Evolutionary conservation across 495 filamentous ascomycete genomes (phyloP).

Genomic region (Apodospora peruviana): DNA sequence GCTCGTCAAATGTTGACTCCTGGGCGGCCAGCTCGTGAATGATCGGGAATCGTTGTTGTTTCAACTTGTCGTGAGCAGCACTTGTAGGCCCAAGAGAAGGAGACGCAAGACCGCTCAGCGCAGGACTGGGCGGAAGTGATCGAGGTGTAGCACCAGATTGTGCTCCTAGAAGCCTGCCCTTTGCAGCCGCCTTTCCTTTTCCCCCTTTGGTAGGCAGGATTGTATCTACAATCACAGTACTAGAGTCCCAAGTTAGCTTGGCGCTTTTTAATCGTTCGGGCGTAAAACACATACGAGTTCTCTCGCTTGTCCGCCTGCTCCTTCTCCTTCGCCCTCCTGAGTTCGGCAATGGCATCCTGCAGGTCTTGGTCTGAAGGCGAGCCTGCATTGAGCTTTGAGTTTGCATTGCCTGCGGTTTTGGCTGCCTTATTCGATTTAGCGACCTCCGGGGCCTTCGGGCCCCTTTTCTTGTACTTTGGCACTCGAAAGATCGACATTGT

Average conservation of each 20-base stretch:
- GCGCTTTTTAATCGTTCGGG: slow-evolving; percentile 19
- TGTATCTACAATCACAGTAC: slow-evolving; percentile 27
- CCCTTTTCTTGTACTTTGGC: slow-evolving; percentile 38
- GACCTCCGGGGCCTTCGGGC: slow-evolving; percentile 8
- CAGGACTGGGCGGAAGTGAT: slow-evolving; percentile 61
- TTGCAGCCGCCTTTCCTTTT: slow-evolving; percentile 20
- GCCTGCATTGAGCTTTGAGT: slow-evolving; percentile 3
- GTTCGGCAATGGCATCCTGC: slow-evolving; percentile 30
- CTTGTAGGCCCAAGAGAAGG: slow-evolving; percentile 49
- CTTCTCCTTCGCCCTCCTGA: slow-evolving; percentile 33
- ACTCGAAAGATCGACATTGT: slow-evolving; percentile 38
- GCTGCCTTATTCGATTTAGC: slow-evolving; percentile 3
- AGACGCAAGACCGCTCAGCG: slow-evolving; percentile 45
- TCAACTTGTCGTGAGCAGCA: slow-evolving; percentile 44
- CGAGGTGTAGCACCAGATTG: slow-evolving; percentile 39
- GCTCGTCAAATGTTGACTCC: slow-evolving; percentile 51
- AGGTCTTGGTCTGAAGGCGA: slow-evolving; percentile 10
- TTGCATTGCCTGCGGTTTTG: slow-evolving; percentile 2
- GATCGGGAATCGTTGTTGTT: slow-evolving; percentile 54
- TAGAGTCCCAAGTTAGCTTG: slow-evolving; percentile 22
- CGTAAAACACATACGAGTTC: slow-evolving; percentile 51
- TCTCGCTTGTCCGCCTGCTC: slow-evolving; percentile 38
- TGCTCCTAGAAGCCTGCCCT: slow-evolving; percentile 41
- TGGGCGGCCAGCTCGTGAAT: slow-evolving; percentile 68
- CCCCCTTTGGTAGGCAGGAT: slow-evolving; percentile 22